These are phyloP conservation scores for Pythium myriotylum DNA, from an alignment of 352 stramenopile genomes.

Conservation along the genomic window DNA sequence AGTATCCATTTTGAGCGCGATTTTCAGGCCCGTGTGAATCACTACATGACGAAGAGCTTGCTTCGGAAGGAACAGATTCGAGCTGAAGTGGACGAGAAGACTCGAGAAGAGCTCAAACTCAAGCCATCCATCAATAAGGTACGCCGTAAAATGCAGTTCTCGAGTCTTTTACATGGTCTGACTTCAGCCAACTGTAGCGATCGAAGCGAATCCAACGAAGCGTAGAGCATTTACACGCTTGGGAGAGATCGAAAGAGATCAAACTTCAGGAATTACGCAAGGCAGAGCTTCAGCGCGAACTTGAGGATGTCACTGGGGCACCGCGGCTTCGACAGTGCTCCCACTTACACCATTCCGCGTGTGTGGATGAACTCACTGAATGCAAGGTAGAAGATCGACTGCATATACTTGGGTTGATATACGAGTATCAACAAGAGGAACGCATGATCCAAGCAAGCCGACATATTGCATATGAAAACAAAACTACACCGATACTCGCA, in stretches of 20 bases:
- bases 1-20: conserved; percentile 60
- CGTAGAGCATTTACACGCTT: conserved; percentile 65
- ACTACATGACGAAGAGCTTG: conserved; percentile 42
- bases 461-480: conserved; percentile 13
- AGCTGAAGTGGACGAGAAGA: conserved; percentile 35
- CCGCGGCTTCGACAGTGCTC: conserved; percentile 33
- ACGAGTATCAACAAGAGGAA: conserved; percentile 70
- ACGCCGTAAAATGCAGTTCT: neutral
- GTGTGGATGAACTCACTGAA: conserved; percentile 50
- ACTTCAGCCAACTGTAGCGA: conserved; percentile 32
- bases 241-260: conserved; percentile 59
- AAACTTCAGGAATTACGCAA: conserved; percentile 52
- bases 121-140: conserved; percentile 65
- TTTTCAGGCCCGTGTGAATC: conserved; percentile 63
- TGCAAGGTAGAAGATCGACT: conserved; percentile 75
- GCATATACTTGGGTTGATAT: conserved; percentile 69
- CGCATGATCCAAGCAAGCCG: conserved; percentile 25
- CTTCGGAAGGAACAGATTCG: conserved; percentile 54
- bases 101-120: conserved; percentile 30
- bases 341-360: conserved; percentile 34
- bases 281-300: conserved; percentile 33
- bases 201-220: conserved; percentile 61
- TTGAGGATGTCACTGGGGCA: conserved; percentile 34
- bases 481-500: conserved; percentile 36
- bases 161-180: conserved; percentile 2